A percentile compares a stretch with the other conserved stretches of the same genome.
phyloP scores from a whole-genome alignment of 2,329 filamentous ascomycete genomes.

The Penicillium sp. region DNA sequence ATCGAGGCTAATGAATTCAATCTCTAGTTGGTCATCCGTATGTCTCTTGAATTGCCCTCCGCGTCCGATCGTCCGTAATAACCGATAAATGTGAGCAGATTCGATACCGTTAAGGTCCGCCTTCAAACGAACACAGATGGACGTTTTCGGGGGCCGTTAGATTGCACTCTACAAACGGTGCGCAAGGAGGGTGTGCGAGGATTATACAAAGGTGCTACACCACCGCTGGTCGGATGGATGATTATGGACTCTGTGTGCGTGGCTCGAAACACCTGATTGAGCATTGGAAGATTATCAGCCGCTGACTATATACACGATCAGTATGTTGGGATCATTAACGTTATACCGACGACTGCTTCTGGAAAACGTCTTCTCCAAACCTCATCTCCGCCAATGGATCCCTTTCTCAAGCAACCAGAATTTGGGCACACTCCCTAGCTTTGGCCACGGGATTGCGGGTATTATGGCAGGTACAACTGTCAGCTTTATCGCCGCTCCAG shows the following conservation, averaged over 20 bases:
- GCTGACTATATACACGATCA: slow-evolving; percentile 19
- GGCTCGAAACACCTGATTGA: neutral
- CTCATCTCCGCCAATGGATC: slow-evolving; percentile 38
- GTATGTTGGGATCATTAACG: slow-evolving; percentile 87
- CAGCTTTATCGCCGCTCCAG: slow-evolving; percentile 85
- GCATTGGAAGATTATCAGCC: neutral
- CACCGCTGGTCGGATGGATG: slow-evolving; percentile 95
- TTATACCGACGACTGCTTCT: slow-evolving; percentile 83
- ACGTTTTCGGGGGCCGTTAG: slow-evolving; percentile 80
- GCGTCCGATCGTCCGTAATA: neutral
- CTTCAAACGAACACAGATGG: slow-evolving; percentile 77
- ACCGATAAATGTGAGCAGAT: slow-evolving; percentile 48
- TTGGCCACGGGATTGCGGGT: slow-evolving; percentile 86
- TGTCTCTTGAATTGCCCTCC: slow-evolving; percentile 21
- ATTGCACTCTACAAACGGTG: slow-evolving; percentile 81
- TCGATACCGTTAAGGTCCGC: slow-evolving; percentile 96
- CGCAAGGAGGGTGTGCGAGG: slow-evolving; percentile 80
- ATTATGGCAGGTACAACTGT: slow-evolving; percentile 86
- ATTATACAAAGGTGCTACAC: slow-evolving; percentile 91
- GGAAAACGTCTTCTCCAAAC: slow-evolving; percentile 70
- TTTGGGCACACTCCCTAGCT: slow-evolving; percentile 60
- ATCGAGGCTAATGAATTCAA: neutral
- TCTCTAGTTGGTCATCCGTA: slow-evolving; percentile 59
- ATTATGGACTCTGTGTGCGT: slow-evolving; percentile 79
- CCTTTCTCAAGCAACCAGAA: slow-evolving; percentile 37